These are phyloP conservation scores for Nadsonia fulvescens DNA, from an alignment of 805 yeast species.

Conservation along the genomic window DNA sequence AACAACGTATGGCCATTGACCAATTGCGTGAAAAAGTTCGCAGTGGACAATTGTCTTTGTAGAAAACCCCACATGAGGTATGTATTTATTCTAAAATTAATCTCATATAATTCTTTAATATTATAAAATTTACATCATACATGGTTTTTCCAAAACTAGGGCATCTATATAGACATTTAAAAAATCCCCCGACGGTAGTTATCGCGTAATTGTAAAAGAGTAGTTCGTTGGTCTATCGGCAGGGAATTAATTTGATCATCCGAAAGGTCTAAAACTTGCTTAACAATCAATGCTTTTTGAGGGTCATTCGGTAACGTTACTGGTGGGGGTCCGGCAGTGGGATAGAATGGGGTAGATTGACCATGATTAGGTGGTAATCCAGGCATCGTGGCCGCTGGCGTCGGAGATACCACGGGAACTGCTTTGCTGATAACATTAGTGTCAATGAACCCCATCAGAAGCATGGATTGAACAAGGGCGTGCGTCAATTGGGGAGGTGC, in stretches of 20 bases:
- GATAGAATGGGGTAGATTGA: conserved; percentile 8
- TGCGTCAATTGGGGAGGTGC: conserved; percentile 55
- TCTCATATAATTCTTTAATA: too few species aligned
- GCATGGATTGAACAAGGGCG: conserved; percentile 55
- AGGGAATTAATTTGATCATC: conserved; percentile 30
- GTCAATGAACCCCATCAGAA: conserved; percentile 22
- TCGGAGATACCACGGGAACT: conserved; percentile 7
- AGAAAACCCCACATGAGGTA: too few species aligned
- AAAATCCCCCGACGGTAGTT: conserved; percentile 8
- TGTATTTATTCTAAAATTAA: too few species aligned
- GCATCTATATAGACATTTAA: conserved; percentile 1
- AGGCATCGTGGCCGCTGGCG: conserved; percentile 5
- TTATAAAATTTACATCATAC: too few species aligned
- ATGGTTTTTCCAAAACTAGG: too few species aligned
- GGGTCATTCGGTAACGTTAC: conserved; percentile 14
- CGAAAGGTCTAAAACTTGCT: conserved; percentile 29
- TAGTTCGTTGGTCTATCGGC: conserved; percentile 30
- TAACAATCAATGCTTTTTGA: conserved; percentile 28
- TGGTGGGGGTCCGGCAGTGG: conserved; percentile 7
- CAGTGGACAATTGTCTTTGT: too few species aligned
- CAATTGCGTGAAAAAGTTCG: conserved; percentile 12
- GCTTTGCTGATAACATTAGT: conserved; percentile 14
- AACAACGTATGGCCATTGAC: conserved; percentile 26
- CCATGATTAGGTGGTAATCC: conserved; percentile 3
- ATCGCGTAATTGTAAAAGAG: conserved; percentile 12